Conservation (phyloP, 257 asterid genomes). For the Lantana camara region DNA sequence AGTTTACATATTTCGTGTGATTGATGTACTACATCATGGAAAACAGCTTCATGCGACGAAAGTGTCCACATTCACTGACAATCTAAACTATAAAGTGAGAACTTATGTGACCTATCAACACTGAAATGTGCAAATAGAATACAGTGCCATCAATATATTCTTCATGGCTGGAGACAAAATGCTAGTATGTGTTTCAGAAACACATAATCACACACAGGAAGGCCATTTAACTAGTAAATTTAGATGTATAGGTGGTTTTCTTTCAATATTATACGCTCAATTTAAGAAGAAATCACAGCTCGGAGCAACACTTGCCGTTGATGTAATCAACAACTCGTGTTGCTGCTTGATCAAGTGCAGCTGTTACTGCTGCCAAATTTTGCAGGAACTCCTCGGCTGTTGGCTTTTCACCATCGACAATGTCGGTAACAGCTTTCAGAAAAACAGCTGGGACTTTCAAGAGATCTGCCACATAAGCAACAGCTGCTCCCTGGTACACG, state of each 20-base stretch:
- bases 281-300: conserved; percentile 49
- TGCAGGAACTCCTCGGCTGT: conserved; percentile 87
- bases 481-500: conserved; percentile 83
- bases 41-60: not conserved
- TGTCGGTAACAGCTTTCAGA: conserved; percentile 89
- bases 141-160: conserved; percentile 9
- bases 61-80: not conserved
- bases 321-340: conserved; percentile 69
- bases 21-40: not conserved
- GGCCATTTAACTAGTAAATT: conserved; percentile 14
- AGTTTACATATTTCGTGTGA: too few relatives aligned
- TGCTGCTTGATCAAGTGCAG: conserved; percentile 78
- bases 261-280: not conserved
- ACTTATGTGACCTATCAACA: not conserved
- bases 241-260: not conserved
- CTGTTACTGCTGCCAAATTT: conserved; percentile 80
- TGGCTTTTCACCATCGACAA: conserved; percentile 89
- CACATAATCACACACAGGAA: not conserved
- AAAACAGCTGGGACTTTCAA: conserved; percentile 77
- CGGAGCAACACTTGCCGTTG: conserved; percentile 62
- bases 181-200: not conserved
- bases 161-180: not conserved
- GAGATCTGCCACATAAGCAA: conserved; percentile 93
- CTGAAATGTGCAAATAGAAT: not conserved
- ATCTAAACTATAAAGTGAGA: not conserved